Conservation (phyloP, 805 yeast genomes). For the Naumovozyma baii region DNA sequence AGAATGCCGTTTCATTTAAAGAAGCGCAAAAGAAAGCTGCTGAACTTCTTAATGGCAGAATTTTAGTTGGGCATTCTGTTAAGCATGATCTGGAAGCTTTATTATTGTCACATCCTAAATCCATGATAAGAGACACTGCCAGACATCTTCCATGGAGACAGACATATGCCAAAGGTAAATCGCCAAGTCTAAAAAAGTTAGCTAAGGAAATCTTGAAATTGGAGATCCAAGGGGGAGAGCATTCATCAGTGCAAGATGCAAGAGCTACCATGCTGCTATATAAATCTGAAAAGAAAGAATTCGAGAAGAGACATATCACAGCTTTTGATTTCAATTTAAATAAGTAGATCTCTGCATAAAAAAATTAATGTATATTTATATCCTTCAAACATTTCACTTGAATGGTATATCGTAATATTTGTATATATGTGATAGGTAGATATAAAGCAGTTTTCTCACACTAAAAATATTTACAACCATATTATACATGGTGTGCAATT, state of each 20-base stretch:
- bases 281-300: slow-evolving; percentile 49
- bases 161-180: slow-evolving; percentile 48
- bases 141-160: slow-evolving; percentile 47
- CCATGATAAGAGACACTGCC: slow-evolving; percentile 65
- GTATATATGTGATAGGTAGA: too few species aligned
- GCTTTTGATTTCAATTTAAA: neutral
- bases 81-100: slow-evolving; percentile 68
- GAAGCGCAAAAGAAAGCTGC: slow-evolving; percentile 54
- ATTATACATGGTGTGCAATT: slow-evolving; percentile 6
- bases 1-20: slow-evolving; percentile 52
- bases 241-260: slow-evolving; percentile 88
- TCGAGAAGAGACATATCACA: slow-evolving; percentile 37
- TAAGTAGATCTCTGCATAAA: neutral
- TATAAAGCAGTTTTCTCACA: too few species aligned
- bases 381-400: too few species aligned
- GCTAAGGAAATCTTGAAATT: slow-evolving; percentile 45
- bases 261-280: slow-evolving; percentile 78
- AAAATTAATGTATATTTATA: neutral
- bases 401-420: too few species aligned
- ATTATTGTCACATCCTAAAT: slow-evolving; percentile 55
- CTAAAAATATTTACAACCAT: neutral
- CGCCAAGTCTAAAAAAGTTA: slow-evolving; percentile 64
- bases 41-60: slow-evolving; percentile 42
- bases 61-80: slow-evolving; percentile 79
- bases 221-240: slow-evolving; percentile 64